phyloP scores from a whole-genome alignment of 495 filamentous ascomycete genomes.

The Neurospora tetrasperma region DNA sequence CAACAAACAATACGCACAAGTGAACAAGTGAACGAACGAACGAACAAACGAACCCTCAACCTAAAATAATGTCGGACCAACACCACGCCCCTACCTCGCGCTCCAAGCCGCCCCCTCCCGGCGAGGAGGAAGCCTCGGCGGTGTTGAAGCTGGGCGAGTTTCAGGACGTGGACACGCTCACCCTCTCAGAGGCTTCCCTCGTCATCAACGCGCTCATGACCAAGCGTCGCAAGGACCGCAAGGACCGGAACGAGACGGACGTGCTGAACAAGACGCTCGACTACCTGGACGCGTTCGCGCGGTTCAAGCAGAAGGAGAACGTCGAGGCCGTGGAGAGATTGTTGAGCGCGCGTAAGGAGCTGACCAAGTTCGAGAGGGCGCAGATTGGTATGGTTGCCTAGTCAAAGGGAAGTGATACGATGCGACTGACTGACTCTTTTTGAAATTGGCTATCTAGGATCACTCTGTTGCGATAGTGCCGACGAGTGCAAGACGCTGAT shows the following conservation, averaged over 20 bases:
- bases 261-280: conserved; percentile 75
- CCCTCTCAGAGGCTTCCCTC: conserved; percentile 80
- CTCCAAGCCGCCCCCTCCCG: conserved; percentile 58
- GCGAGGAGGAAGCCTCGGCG: conserved; percentile 78
- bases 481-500: conserved; percentile 97
- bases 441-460: conserved; percentile 41
- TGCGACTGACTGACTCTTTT: conserved; percentile 1
- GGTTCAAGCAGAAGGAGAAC: conserved; percentile 89
- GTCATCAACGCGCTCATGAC: conserved; percentile 80
- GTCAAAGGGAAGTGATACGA: too few relatives aligned
- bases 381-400: conserved; percentile 59
- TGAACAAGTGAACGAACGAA: background rate
- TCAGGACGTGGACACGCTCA: conserved; percentile 74
- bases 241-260: conserved; percentile 58
- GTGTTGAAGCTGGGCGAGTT: conserved; percentile 87
- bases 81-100: conserved; percentile 50
- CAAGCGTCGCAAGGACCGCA: conserved; percentile 54
- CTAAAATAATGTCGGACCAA: conserved; percentile 18
- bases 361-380: conserved; percentile 85
- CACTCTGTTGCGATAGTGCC: conserved; percentile 78
- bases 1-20: background rate
- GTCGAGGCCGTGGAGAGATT: conserved; percentile 85
- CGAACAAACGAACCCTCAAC: background rate
- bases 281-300: conserved; percentile 86
- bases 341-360: conserved; percentile 60